Percentiles rank a stretch among this genome's conserved stretches.
Evolutionary conservation across 805 yeast species (phyloP).

Genomic region (Candida fluviatilis): DNA sequence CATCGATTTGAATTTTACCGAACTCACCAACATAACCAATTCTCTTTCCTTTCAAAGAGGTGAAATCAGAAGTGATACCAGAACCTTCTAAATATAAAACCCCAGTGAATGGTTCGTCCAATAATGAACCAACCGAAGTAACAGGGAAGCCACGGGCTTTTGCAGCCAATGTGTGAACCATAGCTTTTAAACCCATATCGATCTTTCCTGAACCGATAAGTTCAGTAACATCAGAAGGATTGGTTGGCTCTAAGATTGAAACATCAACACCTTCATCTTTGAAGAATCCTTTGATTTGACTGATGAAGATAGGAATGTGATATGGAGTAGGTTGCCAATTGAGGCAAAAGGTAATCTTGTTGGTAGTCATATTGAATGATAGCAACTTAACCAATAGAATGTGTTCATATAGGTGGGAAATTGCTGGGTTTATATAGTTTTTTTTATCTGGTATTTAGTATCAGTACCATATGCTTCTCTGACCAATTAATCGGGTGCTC

Average conservation of each 20-base stretch:
- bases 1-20: constrained; percentile 56
- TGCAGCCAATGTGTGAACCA: constrained; percentile 58
- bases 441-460: not conserved
- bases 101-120: constrained; percentile 58
- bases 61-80: constrained; percentile 50
- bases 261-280: constrained; percentile 47
- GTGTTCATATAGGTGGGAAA: not conserved
- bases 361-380: constrained; percentile 31
- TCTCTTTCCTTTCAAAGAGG: constrained; percentile 47
- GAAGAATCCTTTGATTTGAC: constrained; percentile 48
- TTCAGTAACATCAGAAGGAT: constrained; percentile 57
- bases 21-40: constrained; percentile 59
- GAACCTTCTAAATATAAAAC: constrained; percentile 46
- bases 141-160: constrained; percentile 57
- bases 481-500: too few species aligned
- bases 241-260: constrained; percentile 52
- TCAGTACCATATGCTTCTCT: too few species aligned
- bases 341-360: constrained; percentile 47
- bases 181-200: constrained; percentile 57
- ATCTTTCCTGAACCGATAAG: constrained; percentile 53
- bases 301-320: constrained; percentile 50
- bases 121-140: constrained; percentile 50
- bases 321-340: constrained; percentile 57
- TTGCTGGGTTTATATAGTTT: not conserved
- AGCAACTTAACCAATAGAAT: too few species aligned